Conservation (phyloP, 257 asterid genomes). For the Forsythia suspensa region DNA sequence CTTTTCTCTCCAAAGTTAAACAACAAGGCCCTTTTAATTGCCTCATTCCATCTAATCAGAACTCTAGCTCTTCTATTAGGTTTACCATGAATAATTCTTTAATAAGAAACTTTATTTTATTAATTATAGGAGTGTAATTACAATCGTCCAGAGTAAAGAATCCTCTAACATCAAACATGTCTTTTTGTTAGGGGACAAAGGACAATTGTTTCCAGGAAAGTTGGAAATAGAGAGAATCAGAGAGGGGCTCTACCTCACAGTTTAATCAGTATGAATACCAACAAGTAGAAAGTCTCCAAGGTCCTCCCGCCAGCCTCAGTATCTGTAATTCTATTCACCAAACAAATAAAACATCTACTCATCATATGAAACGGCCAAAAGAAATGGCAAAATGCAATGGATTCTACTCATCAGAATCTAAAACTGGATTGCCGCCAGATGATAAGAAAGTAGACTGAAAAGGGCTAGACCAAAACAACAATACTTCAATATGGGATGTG, state of each 20-base stretch:
- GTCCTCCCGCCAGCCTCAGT: constrained; percentile 90
- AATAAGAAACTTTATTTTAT: neutral
- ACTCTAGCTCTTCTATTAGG: neutral
- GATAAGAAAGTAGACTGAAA: neutral
- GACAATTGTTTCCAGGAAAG: constrained; percentile 2
- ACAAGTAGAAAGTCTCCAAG: constrained; percentile 99
- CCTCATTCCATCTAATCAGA: neutral
- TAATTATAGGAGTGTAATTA: neutral
- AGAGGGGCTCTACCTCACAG: constrained; percentile 61
- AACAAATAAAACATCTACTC: constrained; percentile 17
- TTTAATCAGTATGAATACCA: constrained; percentile 95
- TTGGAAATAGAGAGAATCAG: constrained; percentile 12
- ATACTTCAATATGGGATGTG: neutral
- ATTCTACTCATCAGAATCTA: neutral
- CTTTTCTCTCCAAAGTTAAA: neutral
- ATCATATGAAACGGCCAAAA: neutral
- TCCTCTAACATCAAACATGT: neutral
- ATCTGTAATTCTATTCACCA: constrained; percentile 42
- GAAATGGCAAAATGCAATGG: neutral
- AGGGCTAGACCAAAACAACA: neutral
- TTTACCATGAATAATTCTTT: neutral
- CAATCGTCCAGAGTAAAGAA: neutral
- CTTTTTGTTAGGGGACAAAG: neutral
- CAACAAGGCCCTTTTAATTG: neutral
- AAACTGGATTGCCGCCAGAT: neutral